Evolutionary conservation across 805 yeast genomes (phyloP).

Genomic region (Wickerhamiella dianesei): DNA sequence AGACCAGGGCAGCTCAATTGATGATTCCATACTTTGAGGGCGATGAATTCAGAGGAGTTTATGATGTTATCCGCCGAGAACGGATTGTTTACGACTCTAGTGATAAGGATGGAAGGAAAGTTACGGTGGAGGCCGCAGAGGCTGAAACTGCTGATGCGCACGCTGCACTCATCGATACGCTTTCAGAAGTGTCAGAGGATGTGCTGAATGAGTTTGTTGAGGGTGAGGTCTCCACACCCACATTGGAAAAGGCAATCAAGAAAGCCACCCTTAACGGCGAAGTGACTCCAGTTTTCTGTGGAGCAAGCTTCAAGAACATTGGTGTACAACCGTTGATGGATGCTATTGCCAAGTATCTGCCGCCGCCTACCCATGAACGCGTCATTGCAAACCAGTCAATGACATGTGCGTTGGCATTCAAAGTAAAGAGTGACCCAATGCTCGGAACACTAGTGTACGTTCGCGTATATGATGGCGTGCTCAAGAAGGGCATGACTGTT

Average conservation of each 20-base stretch:
- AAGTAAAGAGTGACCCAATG: constrained; percentile 68
- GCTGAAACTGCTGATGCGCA: constrained; percentile 33
- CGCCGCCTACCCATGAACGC: constrained; percentile 44
- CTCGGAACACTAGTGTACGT: constrained; percentile 76
- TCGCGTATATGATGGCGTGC: constrained; percentile 73
- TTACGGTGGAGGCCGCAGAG: constrained; percentile 36
- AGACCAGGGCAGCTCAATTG: constrained; percentile 59
- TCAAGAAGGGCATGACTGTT: constrained; percentile 49
- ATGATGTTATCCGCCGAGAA: constrained; percentile 59
- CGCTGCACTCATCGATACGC: constrained; percentile 66
- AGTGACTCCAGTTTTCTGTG: constrained; percentile 76
- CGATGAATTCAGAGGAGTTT: constrained; percentile 50
- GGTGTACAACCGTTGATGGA: constrained; percentile 93
- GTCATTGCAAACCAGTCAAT: constrained; percentile 24
- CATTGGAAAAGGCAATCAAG: constrained; percentile 49
- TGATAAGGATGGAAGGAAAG: constrained; percentile 39
- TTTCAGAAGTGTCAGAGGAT: constrained; percentile 70
- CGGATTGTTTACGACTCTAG: constrained; percentile 28
- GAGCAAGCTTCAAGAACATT: constrained; percentile 80
- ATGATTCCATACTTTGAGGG: constrained; percentile 60
- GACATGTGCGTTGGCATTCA: constrained; percentile 62
- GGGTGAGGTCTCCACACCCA: constrained; percentile 35
- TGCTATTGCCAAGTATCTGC: constrained; percentile 62
- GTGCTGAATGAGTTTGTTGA: constrained; percentile 69
- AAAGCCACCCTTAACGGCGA: constrained; percentile 43